Evolutionary conservation across 192 early-diverging fungal genomes (phyloP), one percentile per base, ranked within the genome.

Genomic region (Backusella australiensis): DNA sequence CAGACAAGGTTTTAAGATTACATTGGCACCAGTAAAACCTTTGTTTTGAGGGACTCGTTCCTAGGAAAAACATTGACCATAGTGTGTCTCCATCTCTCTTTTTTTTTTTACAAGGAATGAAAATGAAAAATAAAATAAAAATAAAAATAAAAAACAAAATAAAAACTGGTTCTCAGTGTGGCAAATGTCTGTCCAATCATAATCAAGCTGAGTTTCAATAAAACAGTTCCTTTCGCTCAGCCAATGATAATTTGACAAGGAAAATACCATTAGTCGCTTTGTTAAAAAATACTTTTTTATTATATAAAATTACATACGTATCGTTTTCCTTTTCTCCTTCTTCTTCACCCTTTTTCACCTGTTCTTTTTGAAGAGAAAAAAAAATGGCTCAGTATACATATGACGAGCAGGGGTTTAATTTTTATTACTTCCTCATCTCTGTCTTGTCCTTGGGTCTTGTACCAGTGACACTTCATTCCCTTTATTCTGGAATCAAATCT

Each of bases 391-490:
- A 95, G 80, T 98, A 98, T 88, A 90, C 87, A 67, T 99, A 98
- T 81, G 97, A 99, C 85, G 95, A 96, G 82, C 88, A 91, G 77
- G 97, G 97, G 34, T 92, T 94, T 75, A 95, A 93, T 77, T 99
- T 98, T 87, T 92, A 93, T 85, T 97, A 95, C 88, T 99, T 96
- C 85, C 85, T 97, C 34, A 77, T 97, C 74, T 92, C 97, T 2
- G 82, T 97, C 67, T 88, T 98, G 71, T 87, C 89, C 35, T 81
- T 99, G 34, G 86, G 94, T 63, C 87, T 98, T 67, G 81, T 97
- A 36, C 97, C 97, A 2, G 79, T 87, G 34, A 96, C 94, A 14
- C 69, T 89, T 35, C 59, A 75, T 9, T 71, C 69, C 38, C 35
- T 74, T 23, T 81, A 81, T 39, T 26, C 34, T 32, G 35, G 42